phyloP scores from a whole-genome alignment of 192 early-diverging fungal species.

The Irineochytrium annulatum region DNA sequence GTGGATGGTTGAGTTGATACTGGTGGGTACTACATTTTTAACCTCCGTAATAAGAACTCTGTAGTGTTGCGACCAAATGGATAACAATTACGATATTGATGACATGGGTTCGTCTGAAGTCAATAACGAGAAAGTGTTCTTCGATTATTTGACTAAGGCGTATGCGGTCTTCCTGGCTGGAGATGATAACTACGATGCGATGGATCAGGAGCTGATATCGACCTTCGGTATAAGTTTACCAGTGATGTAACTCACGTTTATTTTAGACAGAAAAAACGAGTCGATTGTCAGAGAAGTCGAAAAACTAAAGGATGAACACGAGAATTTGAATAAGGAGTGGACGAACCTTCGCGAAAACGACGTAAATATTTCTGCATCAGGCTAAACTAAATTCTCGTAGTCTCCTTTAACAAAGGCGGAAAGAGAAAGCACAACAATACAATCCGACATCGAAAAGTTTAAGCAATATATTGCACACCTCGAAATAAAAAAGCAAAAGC shows the following conservation, averaged over 20 bases:
- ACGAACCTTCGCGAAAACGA: constrained; percentile 39
- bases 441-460: constrained; percentile 60
- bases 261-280: constrained; percentile 52
- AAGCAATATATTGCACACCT: constrained; percentile 42
- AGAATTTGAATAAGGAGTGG: constrained; percentile 49
- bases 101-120: constrained; percentile 8
- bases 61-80: constrained; percentile 55
- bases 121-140: constrained; percentile 63
- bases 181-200: constrained; percentile 59
- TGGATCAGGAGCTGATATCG: constrained; percentile 52
- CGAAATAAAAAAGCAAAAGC: constrained; percentile 42
- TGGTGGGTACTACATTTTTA: constrained; percentile 24
- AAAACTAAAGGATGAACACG: constrained; percentile 40
- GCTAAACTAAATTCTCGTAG: constrained; percentile 28
- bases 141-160: constrained; percentile 61
- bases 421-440: constrained; percentile 49
- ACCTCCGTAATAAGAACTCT: neutral
- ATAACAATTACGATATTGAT: constrained; percentile 15
- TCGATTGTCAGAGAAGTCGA: constrained; percentile 39
- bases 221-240: constrained; percentile 47
- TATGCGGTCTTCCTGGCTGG: constrained; percentile 63
- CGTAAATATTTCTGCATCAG: constrained; percentile 26
- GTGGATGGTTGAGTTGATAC: constrained; percentile 74
- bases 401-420: constrained; percentile 52
- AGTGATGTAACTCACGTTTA: neutral